Evolutionary conservation across 148 eudicot genomes (phyloP).

Genomic region (Dysphania ambrosioides): DNA sequence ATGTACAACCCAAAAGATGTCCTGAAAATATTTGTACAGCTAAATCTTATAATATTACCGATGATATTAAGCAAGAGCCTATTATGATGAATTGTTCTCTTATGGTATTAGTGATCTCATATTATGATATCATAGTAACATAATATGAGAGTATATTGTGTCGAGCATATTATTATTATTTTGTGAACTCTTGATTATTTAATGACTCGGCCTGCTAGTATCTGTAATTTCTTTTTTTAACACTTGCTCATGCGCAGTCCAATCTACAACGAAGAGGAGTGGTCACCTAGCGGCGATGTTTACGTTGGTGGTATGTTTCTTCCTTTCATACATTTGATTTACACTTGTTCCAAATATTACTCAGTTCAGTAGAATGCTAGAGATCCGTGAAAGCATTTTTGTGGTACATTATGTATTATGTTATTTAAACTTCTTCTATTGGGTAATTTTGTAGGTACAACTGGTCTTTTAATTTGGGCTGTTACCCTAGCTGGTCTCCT

Average conservation of each 20-base stretch:
- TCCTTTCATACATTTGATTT: background rate
- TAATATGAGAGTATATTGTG: no score
- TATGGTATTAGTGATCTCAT: no score
- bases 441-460: slow-evolving; percentile 44
- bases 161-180: no score
- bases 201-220: background rate
- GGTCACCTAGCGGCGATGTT: slow-evolving; percentile 78
- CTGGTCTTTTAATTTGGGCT: slow-evolving; percentile 89
- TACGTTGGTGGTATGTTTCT: slow-evolving; percentile 69
- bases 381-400: no score
- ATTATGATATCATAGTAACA: no score
- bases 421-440: background rate
- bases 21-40: no score
- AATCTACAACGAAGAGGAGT: slow-evolving; percentile 62
- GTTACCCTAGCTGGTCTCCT: slow-evolving; percentile 71
- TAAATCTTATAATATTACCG: no score
- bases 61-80: no score
- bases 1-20: no score
- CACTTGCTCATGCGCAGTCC: slow-evolving; percentile 49
- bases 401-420: no score
- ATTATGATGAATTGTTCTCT: no score
- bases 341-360: background rate
- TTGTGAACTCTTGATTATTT: no score
- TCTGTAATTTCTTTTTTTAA: background rate
- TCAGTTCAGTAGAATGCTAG: background rate